Conservation (phyloP, 176 grass and related monocot genomes). For the Triticum dicoccoides region DNA sequence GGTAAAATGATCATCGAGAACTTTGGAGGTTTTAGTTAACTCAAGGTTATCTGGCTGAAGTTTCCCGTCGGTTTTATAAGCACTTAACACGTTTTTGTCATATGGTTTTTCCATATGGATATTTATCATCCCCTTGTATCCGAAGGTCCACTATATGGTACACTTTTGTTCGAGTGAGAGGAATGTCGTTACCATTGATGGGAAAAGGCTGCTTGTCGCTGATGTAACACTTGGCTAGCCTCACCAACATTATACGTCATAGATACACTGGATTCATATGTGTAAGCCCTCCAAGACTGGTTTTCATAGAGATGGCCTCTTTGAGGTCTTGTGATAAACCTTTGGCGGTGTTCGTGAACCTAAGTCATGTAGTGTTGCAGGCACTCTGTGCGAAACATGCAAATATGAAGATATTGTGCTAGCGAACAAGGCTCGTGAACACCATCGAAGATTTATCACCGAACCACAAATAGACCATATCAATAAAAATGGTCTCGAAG, state of each 20-base stretch:
- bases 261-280: not conserved
- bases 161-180: not conserved
- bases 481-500: not conserved
- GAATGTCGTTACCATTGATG: not conserved
- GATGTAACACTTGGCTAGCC: not conserved
- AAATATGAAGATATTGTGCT: not conserved
- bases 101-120: not conserved
- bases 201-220: not conserved
- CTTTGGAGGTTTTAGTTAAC: not conserved
- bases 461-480: not conserved
- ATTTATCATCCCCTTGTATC: not conserved
- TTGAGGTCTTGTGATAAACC: not conserved
- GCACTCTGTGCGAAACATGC: not conserved
- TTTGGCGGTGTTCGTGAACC: not conserved
- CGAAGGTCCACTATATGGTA: not conserved
- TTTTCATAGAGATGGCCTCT: not conserved
- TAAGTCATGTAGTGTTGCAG: too few species aligned
- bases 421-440: too few species aligned
- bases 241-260: not conserved
- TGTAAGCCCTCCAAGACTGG: not conserved
- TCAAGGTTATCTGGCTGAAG: not conserved
- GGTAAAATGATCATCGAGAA: not conserved
- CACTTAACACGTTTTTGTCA: not conserved
- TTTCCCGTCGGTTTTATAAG: not conserved
- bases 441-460: not conserved